Base-by-base conservation (phyloP, 768 basidiomycete genomes). In the Trametes maxima region DNA sequence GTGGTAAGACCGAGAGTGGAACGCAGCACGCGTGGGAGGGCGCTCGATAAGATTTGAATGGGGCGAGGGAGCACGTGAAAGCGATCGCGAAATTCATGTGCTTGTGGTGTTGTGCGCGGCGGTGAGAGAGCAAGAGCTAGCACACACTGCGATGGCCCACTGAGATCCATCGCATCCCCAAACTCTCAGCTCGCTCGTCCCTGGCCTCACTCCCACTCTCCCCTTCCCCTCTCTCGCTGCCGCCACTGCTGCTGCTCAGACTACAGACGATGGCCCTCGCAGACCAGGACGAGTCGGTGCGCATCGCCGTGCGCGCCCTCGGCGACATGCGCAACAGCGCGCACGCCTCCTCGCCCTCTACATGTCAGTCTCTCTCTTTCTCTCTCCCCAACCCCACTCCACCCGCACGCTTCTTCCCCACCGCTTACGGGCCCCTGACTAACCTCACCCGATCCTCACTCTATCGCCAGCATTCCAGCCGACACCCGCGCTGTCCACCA, bases 271-370 rank as follows among this genome's bases (percentile, higher is more conserved):
- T 64, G 54, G 67, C 66, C 37, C 75, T 83, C 66, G 80, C 80
- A 52, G 78, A 79, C 68, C 82, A 89, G 58, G 90, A 91, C 65
- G 90, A 91, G 73, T 86, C 84, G 67, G 89, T 92, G 0, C 82
- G 85, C 53, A 93, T 92, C 70, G 92, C 92, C 21, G 85, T 90
- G 13, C 75, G 81, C 39, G 92, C 90, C 0, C 79, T 94, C 16
- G 90, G 82, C 25, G 88, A 90, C 68, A 92, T 93, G 92, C 80
- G 88, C 56, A 87, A 81, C 54, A 78, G 81, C 59, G 70, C 60
- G 25, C 65, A 63, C 53, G 52, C 67, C 24, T 66, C 70, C 8
- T 64, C 62, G 39, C 68, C 70, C 33, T 62, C 64, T 39, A 69
- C 64, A 53, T 73, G 72, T 73, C 40, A 64, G 66, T 65, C 35